phyloP scores from a whole-genome alignment of 805 yeast species.

The Suhomyces kilbournensis region DNA sequence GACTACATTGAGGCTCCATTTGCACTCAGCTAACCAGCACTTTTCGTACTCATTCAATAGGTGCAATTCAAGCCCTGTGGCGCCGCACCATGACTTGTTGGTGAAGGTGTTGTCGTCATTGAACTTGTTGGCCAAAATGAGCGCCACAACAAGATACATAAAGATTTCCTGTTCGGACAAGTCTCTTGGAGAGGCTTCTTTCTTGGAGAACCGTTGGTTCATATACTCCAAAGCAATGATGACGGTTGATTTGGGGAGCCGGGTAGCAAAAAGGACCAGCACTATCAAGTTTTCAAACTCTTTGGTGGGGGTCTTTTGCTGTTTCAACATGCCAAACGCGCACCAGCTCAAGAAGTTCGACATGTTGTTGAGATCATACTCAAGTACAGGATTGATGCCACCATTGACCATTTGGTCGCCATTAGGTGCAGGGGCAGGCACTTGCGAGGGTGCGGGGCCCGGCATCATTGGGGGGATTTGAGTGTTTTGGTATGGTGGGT shows the following conservation, averaged over 20 bases:
- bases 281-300: constrained; percentile 58
- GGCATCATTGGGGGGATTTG: constrained; percentile 3
- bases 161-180: constrained; percentile 41
- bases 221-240: constrained; percentile 77
- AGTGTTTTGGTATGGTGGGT: constrained; percentile 1
- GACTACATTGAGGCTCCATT: constrained; percentile 55
- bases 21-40: constrained; percentile 59
- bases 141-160: constrained; percentile 59
- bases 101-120: constrained; percentile 96
- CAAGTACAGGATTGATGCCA: constrained; percentile 74
- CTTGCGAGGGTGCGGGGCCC: neutral
- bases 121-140: constrained; percentile 86
- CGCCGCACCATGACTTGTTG: constrained; percentile 92
- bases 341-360: constrained; percentile 76
- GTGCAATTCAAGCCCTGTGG: constrained; percentile 72
- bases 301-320: constrained; percentile 40
- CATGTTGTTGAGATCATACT: constrained; percentile 77
- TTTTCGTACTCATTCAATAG: constrained; percentile 67
- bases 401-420: constrained; percentile 42
- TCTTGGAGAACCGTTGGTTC: constrained; percentile 51
- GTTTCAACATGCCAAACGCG: constrained; percentile 63
- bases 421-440: constrained; percentile 8
- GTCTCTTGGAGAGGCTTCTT: constrained; percentile 8
- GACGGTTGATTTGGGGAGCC: constrained; percentile 81
- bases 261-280: constrained; percentile 78